These are phyloP conservation scores for Mycena capillaripes DNA, from an alignment of 768 basidiomycete species.

Conservation along the genomic window DNA sequence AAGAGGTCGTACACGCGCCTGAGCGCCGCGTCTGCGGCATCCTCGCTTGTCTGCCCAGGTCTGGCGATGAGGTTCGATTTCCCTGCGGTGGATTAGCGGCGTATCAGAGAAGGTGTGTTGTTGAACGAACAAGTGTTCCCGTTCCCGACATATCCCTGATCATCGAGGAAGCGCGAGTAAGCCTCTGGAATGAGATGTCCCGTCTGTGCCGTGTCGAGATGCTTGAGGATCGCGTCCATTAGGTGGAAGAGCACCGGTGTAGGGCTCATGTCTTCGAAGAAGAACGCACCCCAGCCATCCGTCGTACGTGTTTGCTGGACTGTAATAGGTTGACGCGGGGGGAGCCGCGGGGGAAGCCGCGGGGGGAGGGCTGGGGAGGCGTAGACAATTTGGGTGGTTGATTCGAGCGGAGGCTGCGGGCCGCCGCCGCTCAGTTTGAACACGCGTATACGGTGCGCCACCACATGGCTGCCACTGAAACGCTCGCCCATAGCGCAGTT, in stretches of 20 bases:
- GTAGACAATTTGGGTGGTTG: neutral
- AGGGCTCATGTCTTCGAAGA: slow-evolving; percentile 20
- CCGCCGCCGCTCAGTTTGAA: slow-evolving; percentile 10
- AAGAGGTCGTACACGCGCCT: slow-evolving; percentile 35
- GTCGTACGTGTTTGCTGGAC: neutral
- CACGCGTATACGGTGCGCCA: slow-evolving; percentile 1
- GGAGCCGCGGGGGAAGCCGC: neutral
- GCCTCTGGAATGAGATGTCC: slow-evolving; percentile 31
- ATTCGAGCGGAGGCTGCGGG: neutral
- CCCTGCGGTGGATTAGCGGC: neutral
- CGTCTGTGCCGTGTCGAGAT: slow-evolving; percentile 29
- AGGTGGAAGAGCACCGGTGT: slow-evolving; percentile 12
- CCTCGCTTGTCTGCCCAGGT: slow-evolving; percentile 14
- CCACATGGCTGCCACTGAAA: neutral
- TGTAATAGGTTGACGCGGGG: neutral
- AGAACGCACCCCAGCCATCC: slow-evolving; percentile 24
- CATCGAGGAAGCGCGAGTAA: slow-evolving; percentile 30
- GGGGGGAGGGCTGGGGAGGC: neutral
- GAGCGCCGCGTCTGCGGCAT: slow-evolving; percentile 27
- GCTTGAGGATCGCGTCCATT: slow-evolving; percentile 19
- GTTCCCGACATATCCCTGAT: slow-evolving; percentile 27
- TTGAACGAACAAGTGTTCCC: slow-evolving; percentile 28
- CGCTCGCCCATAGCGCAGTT: slow-evolving; percentile 25
- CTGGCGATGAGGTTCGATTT: slow-evolving; percentile 8
- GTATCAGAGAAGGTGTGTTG: neutral